These are phyloP conservation scores for Extremus antarcticus DNA, from an alignment of 495 filamentous ascomycete genomes.

Conservation along the genomic window DNA sequence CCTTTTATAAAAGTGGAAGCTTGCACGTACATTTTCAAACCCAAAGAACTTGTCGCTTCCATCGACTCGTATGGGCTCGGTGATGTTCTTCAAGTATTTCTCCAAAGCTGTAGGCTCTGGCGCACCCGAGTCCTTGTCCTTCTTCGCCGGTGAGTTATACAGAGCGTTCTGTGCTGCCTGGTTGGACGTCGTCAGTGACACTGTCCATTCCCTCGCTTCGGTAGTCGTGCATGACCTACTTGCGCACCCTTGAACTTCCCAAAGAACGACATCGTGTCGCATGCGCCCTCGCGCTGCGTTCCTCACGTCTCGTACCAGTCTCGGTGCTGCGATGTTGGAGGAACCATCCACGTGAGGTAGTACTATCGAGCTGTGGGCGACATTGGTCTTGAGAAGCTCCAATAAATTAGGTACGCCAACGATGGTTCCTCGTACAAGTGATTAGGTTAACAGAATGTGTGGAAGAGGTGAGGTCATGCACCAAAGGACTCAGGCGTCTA, in stretches of 20 bases:
- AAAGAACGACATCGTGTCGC: constrained; percentile 19
- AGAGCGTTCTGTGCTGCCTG: neutral
- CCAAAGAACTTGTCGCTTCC: constrained; percentile 98
- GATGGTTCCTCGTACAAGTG: neutral
- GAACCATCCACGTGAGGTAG: too few relatives aligned
- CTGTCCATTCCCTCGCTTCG: neutral
- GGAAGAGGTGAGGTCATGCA: neutral
- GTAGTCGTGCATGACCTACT: constrained; percentile 3
- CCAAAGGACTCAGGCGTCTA: neutral
- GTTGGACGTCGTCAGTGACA: neutral
- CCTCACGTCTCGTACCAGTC: neutral
- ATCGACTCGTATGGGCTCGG: constrained; percentile 67
- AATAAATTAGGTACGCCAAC: neutral
- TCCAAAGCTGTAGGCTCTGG: constrained; percentile 67
- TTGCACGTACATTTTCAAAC: constrained; percentile 80
- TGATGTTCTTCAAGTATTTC: constrained; percentile 61
- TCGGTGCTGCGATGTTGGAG: neutral
- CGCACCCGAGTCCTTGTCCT: constrained; percentile 63
- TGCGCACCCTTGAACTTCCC: constrained; percentile 18
- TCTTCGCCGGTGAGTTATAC: constrained; percentile 1
- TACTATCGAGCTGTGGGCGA: neutral
- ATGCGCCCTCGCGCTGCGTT: neutral
- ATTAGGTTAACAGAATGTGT: neutral
- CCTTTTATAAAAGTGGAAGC: neutral
- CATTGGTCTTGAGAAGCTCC: neutral